phyloP scores from a whole-genome alignment of 768 basidiomycete species.

The Rickenella mellea region DNA sequence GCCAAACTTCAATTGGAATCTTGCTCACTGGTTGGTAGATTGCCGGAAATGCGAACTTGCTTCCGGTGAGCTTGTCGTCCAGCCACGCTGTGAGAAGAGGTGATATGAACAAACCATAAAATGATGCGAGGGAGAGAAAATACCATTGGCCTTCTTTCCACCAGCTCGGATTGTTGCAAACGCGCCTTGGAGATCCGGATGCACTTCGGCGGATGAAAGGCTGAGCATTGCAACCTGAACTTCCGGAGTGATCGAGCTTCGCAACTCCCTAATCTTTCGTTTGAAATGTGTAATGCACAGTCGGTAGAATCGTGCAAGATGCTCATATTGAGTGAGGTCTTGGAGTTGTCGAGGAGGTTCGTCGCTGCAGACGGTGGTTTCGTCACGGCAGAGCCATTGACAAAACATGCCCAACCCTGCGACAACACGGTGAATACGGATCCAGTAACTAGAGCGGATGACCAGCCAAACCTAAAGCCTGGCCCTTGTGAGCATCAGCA shows the following conservation, averaged over 20 bases:
- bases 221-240: slow-evolving; percentile 15
- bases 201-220: slow-evolving; percentile 12
- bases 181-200: slow-evolving; percentile 9
- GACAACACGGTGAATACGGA: background rate
- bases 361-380: slow-evolving; percentile 3
- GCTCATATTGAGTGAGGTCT: slow-evolving; percentile 17
- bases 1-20: slow-evolving; percentile 19
- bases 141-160: slow-evolving; percentile 15
- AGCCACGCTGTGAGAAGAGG: slow-evolving; percentile 15
- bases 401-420: slow-evolving; percentile 11
- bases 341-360: slow-evolving; percentile 7
- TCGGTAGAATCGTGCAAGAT: slow-evolving; percentile 14
- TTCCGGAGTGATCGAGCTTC: slow-evolving; percentile 3
- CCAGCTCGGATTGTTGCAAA: slow-evolving; percentile 11
- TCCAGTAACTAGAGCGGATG: background rate
- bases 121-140: too few relatives aligned
- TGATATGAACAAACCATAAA: background rate
- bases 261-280: slow-evolving; percentile 11
- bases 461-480: slow-evolving; percentile 12
- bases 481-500: slow-evolving; percentile 18
- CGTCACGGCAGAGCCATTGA: slow-evolving; percentile 1
- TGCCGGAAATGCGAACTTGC: slow-evolving; percentile 16
- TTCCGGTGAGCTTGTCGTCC: slow-evolving; percentile 14
- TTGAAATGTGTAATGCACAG: slow-evolving; percentile 16
- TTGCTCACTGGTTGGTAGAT: slow-evolving; percentile 17